phyloP scores from a whole-genome alignment of 257 asterid genomes.

The Perilla frutescens region DNA sequence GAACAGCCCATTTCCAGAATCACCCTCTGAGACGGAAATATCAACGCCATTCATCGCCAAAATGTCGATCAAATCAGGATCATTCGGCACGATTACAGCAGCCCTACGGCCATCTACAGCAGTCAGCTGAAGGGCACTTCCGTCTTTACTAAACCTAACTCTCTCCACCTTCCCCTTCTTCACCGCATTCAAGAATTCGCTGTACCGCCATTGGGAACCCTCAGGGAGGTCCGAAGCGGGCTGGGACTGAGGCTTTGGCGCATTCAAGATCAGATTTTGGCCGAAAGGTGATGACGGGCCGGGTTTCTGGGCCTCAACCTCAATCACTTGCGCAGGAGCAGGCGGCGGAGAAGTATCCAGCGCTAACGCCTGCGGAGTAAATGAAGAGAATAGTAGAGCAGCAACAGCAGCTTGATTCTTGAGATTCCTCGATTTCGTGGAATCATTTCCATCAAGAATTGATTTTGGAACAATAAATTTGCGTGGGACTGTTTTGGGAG shows the following conservation, averaged over 20 bases:
- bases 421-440: conserved; percentile 42
- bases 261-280: conserved; percentile 70
- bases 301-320: conserved; percentile 64
- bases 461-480: conserved; percentile 55
- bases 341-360: conserved; percentile 57
- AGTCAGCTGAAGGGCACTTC: conserved; percentile 83
- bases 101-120: conserved; percentile 95
- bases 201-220: conserved; percentile 91
- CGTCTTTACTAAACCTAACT: conserved; percentile 92
- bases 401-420: conserved; percentile 74
- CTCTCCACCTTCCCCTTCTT: conserved; percentile 97
- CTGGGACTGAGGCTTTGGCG: conserved; percentile 83
- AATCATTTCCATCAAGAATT: conserved; percentile 43
- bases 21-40: conserved; percentile 94
- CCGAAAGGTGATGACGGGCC: conserved; percentile 63
- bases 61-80: conserved; percentile 92
- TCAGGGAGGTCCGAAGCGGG: conserved; percentile 78
- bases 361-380: conserved; percentile 79
- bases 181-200: conserved; percentile 91
- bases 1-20: conserved; percentile 80
- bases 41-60: conserved; percentile 97
- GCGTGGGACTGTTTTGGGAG: conserved; percentile 70
- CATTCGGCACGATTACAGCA: conserved; percentile 81
- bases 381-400: conserved; percentile 74
- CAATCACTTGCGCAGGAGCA: conserved; percentile 57